Percentiles rank a stretch among this genome's conserved stretches.
These are phyloP conservation scores for Mycosphaerella sp. DNA, from an alignment of 2,329 filamentous ascomycete species.

Conservation along the genomic window DNA sequence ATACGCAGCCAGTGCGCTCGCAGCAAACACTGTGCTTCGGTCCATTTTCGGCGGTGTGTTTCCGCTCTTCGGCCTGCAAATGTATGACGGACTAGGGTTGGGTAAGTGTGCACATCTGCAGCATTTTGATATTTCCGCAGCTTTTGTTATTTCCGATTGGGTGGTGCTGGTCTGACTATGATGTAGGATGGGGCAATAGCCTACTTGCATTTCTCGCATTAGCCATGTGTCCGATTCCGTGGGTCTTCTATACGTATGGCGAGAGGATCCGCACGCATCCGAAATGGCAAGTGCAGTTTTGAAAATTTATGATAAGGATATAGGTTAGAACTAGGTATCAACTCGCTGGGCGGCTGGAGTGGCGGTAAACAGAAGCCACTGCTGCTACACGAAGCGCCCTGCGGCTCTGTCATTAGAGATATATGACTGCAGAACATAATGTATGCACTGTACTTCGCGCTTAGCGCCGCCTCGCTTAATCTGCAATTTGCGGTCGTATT, in stretches of 20 bases:
- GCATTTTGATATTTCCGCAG: too few relatives aligned
- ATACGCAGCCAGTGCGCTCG: slow-evolving; percentile 59
- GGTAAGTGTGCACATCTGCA: too few relatives aligned
- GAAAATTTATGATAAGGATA: too few relatives aligned
- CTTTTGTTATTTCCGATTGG: too few relatives aligned
- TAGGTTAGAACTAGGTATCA: too few relatives aligned
- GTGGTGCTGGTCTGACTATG: too few relatives aligned
- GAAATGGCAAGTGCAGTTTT: slow-evolving; percentile 20
- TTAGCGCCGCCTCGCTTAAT: too few relatives aligned
- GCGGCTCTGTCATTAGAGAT: neutral
- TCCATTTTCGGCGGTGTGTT: slow-evolving; percentile 52
- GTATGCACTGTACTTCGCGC: too few relatives aligned
- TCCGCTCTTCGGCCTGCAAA: slow-evolving; percentile 50
- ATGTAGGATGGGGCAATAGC: slow-evolving; percentile 48
- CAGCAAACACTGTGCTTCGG: slow-evolving; percentile 57
- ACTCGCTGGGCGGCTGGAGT: too few relatives aligned
- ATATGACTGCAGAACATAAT: neutral
- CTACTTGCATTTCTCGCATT: slow-evolving; percentile 49
- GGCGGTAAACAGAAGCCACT: too few relatives aligned
- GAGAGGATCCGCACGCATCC: slow-evolving; percentile 36
- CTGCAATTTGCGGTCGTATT: neutral
- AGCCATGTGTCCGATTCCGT: slow-evolving; percentile 42
- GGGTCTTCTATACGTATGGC: slow-evolving; percentile 43
- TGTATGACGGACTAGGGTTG: slow-evolving; percentile 55
- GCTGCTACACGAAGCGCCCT: neutral